Evolutionary conservation across 2,329 filamentous ascomycete species (phyloP).

Genomic region (Colletotrichum cordylinicola): DNA sequence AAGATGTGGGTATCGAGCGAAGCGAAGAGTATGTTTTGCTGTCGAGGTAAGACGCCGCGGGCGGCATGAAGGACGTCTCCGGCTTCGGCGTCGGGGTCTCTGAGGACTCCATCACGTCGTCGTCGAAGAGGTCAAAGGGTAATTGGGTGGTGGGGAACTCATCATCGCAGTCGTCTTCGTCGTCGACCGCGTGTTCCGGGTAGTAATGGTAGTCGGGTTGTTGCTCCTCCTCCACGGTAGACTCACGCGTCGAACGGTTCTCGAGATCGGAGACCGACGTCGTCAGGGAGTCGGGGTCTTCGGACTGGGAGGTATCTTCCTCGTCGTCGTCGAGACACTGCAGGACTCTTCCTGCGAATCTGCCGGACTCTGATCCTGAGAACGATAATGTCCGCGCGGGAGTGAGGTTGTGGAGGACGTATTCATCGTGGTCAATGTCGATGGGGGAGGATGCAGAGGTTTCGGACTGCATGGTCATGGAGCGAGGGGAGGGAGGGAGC

Average conservation of each 20-base stretch:
- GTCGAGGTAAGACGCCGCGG: conserved; percentile 38
- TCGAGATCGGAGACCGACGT: conserved; percentile 52
- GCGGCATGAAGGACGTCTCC: conserved; percentile 27
- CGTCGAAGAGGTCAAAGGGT: conserved; percentile 39
- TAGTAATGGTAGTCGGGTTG: conserved; percentile 24
- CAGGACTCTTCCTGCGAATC: conserved; percentile 32
- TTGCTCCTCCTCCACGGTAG: conserved; percentile 34
- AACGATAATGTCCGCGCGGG: conserved; percentile 57
- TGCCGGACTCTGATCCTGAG: conserved; percentile 54
- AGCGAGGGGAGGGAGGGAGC: conserved; percentile 53
- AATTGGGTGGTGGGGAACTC: conserved; percentile 44
- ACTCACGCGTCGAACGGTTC: conserved; percentile 37
- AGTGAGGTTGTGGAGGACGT: conserved; percentile 37
- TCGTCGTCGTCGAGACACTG: conserved; percentile 36
- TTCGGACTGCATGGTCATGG: conserved; percentile 54
- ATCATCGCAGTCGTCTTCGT: conserved; percentile 27
- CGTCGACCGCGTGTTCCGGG: conserved; percentile 34
- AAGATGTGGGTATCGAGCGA: conserved; percentile 37
- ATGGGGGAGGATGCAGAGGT: conserved; percentile 44
- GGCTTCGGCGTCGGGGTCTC: conserved; percentile 51
- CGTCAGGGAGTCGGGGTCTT: conserved; percentile 48
- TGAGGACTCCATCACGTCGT: conserved; percentile 38
- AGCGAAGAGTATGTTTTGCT: conserved; percentile 34
- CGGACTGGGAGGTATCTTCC: conserved; percentile 46
- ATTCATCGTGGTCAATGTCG: conserved; percentile 37